Percentiles rank a stretch among this genome's conserved stretches.
These are phyloP conservation scores for Lentinus brumalis DNA, from an alignment of 768 basidiomycete genomes.

Conservation along the genomic window DNA sequence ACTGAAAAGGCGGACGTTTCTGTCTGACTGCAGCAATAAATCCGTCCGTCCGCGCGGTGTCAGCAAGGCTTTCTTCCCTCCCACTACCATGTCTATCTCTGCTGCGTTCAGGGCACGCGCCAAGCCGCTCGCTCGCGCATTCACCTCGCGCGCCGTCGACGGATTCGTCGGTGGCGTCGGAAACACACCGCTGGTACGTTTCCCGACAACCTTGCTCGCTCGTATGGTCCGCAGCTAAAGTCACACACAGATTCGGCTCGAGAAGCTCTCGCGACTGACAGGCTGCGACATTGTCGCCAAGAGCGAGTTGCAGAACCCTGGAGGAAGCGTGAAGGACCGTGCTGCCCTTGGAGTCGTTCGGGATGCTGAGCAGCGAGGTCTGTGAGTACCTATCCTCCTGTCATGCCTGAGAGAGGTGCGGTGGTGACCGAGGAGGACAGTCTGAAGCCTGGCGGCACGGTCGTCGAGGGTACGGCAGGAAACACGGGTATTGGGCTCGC, in stretches of 20 bases:
- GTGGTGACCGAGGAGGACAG: conserved; percentile 37
- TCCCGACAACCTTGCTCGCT: neutral
- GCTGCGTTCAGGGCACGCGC: conserved; percentile 17
- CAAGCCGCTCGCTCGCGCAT: conserved; percentile 26
- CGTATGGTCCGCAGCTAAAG: neutral
- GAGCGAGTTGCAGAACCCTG: conserved; percentile 98
- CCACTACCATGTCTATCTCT: conserved; percentile 23
- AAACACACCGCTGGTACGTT: conserved; percentile 83
- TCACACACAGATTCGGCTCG: conserved; percentile 71
- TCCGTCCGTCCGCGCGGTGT: neutral
- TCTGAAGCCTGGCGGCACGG: conserved; percentile 89
- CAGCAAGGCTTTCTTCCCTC: neutral
- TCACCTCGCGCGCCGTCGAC: conserved; percentile 47
- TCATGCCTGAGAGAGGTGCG: neutral
- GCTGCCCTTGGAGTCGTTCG: conserved; percentile 88
- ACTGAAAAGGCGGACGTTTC: conserved; percentile 3
- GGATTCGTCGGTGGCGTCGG: conserved; percentile 90
- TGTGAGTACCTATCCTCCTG: conserved; percentile 46
- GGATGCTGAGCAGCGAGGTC: conserved; percentile 84
- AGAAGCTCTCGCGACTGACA: conserved; percentile 77
- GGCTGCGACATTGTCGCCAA: conserved; percentile 91
- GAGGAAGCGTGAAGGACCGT: conserved; percentile 96
- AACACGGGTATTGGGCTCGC: conserved; percentile 98
- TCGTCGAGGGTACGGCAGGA: conserved; percentile 97
- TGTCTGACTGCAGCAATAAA: conserved; percentile 2